A percentile compares a stretch with the other conserved stretches of the same genome.
Evolutionary conservation across 208 protist genomes (phyloP).

Genomic region (Wallacemonas sp.): DNA sequence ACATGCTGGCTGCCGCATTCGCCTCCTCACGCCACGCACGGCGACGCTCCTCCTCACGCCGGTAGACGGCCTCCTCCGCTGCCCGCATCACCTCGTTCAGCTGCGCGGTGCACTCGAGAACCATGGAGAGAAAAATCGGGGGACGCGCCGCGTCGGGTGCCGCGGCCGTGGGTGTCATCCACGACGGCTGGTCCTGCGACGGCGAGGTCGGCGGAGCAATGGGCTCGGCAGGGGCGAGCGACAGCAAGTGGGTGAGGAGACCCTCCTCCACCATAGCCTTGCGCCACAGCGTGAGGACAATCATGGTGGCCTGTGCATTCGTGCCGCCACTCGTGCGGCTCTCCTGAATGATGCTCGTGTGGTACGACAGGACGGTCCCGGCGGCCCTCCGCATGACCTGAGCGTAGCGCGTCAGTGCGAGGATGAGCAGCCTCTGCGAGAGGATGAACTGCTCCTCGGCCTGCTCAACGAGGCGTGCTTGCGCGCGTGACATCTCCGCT

Average conservation of each 20-base stretch:
- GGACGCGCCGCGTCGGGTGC: not conserved
- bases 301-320: slow-evolving; percentile 19
- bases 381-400: slow-evolving; percentile 31
- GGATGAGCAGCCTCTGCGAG: slow-evolving; percentile 29
- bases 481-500: not conserved
- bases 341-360: slow-evolving; percentile 29
- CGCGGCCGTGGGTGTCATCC: too few relatives aligned
- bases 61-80: not conserved
- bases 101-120: slow-evolving; percentile 9
- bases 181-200: not conserved
- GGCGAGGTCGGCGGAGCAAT: slow-evolving; percentile 3
- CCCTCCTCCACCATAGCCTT: slow-evolving; percentile 32
- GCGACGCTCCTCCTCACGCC: not conserved
- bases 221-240: slow-evolving; percentile 1
- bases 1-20: not conserved
- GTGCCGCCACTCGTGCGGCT: slow-evolving; percentile 16
- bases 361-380: slow-evolving; percentile 27
- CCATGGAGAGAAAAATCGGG: slow-evolving; percentile 13
- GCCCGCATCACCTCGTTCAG: slow-evolving; percentile 8
- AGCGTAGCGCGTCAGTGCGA: slow-evolving; percentile 24
- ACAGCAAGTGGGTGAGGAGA: slow-evolving; percentile 29
- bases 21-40: not conserved
- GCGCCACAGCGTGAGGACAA: slow-evolving; percentile 40
- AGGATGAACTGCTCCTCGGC: slow-evolving; percentile 36
- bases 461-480: slow-evolving; percentile 6